Evolutionary conservation across 129 eudicot genomes (phyloP).

Genomic region (Centrapalus pauciflorus): DNA sequence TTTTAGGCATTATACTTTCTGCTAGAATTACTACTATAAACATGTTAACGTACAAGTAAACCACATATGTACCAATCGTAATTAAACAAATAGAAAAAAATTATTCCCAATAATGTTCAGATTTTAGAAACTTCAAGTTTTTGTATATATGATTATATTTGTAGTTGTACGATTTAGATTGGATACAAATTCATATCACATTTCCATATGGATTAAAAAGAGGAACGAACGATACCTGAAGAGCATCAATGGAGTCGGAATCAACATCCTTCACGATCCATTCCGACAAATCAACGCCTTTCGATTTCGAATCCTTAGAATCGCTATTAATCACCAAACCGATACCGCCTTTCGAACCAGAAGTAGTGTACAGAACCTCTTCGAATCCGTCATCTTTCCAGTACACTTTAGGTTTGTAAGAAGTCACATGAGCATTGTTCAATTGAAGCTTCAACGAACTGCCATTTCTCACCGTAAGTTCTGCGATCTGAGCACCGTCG

Average conservation of each 20-base stretch:
- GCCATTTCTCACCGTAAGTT: conserved; percentile 79
- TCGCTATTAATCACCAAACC: conserved; percentile 59
- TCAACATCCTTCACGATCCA: conserved; percentile 83
- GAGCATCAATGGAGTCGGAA: conserved; percentile 90
- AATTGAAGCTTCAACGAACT: conserved; percentile 70
- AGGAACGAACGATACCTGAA: conserved; percentile 53
- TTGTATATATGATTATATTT: too few relatives aligned
- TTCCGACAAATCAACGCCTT: conserved; percentile 32
- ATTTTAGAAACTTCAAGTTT: too few relatives aligned
- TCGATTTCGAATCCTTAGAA: conserved; percentile 27
- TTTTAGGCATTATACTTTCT: too few relatives aligned
- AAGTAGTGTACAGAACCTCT: conserved; percentile 59
- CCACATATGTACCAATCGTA: too few relatives aligned
- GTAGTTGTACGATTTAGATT: neutral
- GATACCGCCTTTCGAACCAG: conserved; percentile 61
- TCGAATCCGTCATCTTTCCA: conserved; percentile 92
- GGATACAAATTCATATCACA: neutral
- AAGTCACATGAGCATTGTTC: conserved; percentile 75
- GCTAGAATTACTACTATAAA: too few relatives aligned
- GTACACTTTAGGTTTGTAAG: conserved; percentile 87
- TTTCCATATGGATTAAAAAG: neutral
- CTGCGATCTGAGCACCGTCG: conserved; percentile 44
- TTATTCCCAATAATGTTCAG: too few relatives aligned
- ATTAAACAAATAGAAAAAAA: too few relatives aligned
- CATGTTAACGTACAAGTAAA: too few relatives aligned